phyloP scores from a whole-genome alignment of 1,284 basidiomycete genomes.

The Xerocomus nothofagi region DNA sequence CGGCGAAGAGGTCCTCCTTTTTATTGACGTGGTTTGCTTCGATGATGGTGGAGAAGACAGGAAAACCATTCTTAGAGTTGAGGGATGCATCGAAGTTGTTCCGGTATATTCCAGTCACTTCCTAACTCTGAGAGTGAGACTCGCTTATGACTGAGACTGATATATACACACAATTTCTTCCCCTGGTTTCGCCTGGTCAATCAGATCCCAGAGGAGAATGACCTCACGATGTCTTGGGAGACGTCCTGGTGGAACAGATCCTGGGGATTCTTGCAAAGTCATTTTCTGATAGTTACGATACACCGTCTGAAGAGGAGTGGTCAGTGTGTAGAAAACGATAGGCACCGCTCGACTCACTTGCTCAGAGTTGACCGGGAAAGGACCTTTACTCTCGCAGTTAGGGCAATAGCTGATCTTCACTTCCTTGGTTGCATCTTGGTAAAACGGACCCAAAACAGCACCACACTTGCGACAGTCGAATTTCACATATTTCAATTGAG shows the following conservation, averaged over 20 bases:
- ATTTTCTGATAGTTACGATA: conserved; percentile 99
- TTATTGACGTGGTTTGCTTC: conserved; percentile 99
- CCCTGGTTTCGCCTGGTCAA: conserved; percentile 96
- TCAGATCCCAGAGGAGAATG: conserved; percentile 95
- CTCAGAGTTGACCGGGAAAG: conserved; percentile 96
- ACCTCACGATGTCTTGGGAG: conserved; percentile 96
- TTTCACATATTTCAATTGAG: conserved; percentile 99
- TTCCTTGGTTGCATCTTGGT: conserved; percentile 94
- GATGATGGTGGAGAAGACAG: conserved; percentile 97
- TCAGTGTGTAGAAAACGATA: neutral
- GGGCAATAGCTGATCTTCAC: conserved; percentile 94
- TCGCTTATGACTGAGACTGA: neutral
- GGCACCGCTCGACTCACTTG: conserved; percentile 51
- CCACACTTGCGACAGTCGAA: conserved; percentile 97
- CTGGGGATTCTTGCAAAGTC: conserved; percentile 98
- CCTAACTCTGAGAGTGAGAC: conserved; percentile 47
- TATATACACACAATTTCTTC: conserved; percentile 84
- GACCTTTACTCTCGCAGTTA: conserved; percentile 91
- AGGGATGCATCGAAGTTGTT: conserved; percentile 99
- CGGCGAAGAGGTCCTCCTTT: conserved; percentile 93
- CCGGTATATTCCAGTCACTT: conserved; percentile 96
- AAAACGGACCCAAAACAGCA: conserved; percentile 92
- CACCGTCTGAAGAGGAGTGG: conserved; percentile 71
- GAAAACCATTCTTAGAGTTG: conserved; percentile 99
- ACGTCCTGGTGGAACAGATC: conserved; percentile 95